Percentiles rank a stretch among this genome's conserved stretches.
Conservation (phyloP, 352 stramenopile genomes). For the Blastocystis sp. region DNA sequence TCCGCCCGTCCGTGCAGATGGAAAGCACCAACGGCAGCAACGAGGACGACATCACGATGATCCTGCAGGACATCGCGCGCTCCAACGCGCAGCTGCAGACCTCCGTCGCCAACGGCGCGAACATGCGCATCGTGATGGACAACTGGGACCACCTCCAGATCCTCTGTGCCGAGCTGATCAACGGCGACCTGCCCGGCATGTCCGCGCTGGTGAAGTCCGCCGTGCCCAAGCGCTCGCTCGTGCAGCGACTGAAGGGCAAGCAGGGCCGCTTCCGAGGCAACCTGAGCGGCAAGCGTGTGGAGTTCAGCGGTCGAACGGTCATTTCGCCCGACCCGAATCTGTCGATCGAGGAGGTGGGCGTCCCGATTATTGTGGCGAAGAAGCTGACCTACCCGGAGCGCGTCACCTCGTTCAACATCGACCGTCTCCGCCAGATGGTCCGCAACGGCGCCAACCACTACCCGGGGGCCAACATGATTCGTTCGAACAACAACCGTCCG, state of each 20-base stretch:
- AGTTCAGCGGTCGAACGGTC: constrained; percentile 98
- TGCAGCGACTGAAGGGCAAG: constrained; percentile 97
- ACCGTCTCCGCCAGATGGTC: constrained; percentile 91
- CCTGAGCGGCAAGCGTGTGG: constrained; percentile 95
- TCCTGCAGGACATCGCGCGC: constrained; percentile 98
- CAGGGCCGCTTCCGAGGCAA: constrained; percentile 97
- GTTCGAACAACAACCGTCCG: constrained; percentile 75
- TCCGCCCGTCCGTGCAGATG: constrained; percentile 96
- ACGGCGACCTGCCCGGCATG: constrained; percentile 94
- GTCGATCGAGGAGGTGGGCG: constrained; percentile 90
- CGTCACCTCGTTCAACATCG: constrained; percentile 95
- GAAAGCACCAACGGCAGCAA: constrained; percentile 92
- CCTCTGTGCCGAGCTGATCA: constrained; percentile 95
- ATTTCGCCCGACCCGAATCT: constrained; percentile 99
- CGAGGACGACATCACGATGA: constrained; percentile 97
- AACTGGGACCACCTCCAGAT: constrained; percentile 98
- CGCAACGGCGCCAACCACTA: constrained; percentile 90
- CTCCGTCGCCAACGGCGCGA: constrained; percentile 90
- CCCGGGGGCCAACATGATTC: constrained; percentile 90
- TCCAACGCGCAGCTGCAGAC: constrained; percentile 94
- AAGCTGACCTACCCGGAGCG: constrained; percentile 97
- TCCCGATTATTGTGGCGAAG: constrained; percentile 91
- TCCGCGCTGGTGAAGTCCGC: constrained; percentile 88
- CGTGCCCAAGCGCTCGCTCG: constrained; percentile 92
- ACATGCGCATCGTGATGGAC: constrained; percentile 97